Evolutionary conservation across 495 filamentous ascomycete genomes (phyloP), one percentile per base, ranked within the genome.

Genomic region (Cercophora newfieldiana): DNA sequence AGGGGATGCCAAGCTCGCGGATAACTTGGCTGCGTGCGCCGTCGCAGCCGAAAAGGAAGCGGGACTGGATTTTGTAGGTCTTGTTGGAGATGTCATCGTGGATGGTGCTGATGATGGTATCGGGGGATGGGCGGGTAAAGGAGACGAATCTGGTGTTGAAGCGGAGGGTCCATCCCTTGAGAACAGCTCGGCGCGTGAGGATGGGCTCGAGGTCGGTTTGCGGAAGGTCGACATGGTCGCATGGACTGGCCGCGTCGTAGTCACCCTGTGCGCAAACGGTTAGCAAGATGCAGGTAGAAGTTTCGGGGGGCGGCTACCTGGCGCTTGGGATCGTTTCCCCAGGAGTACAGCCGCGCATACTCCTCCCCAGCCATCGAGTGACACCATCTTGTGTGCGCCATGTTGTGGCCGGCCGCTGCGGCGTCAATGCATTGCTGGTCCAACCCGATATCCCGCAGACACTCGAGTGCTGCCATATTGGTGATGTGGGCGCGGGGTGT

Each of bases 11-110:
- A 0, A 85, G 69, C 68, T 83, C 79, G 19, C 78, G 73, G 7
- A 86, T 71, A n/a, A 89, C 76, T 31, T 77, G 74, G 65, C 82
- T 85, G 16, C 82, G 72, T 0, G 82, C 85, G 3, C 86, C 86
- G 62, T 89, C 86, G 18, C 81, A 82, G 21, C 86, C 86, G 63
- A 87, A 87, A 1, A 89, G 72, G 64, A 84, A 90, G 28, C 78
- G 80, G 5, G 82, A 81, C 21, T 77, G 73, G 29, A 87, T 79
- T 2, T 73, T 71, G 69, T 86, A 85, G 30, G 75, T 73, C 1
- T 55, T 30, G 1, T 75, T 69, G 0, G 82, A 77, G 25, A 87
- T 21, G 0, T 72, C 68, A 59, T 88, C 86, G 14, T 66, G 64
- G 50, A 85, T 67, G 12, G 69, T 77, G 12, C 74, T 77, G n/a